phyloP scores from a whole-genome alignment of 352 stramenopile genomes.

The Globisporangium camurandrum region DNA sequence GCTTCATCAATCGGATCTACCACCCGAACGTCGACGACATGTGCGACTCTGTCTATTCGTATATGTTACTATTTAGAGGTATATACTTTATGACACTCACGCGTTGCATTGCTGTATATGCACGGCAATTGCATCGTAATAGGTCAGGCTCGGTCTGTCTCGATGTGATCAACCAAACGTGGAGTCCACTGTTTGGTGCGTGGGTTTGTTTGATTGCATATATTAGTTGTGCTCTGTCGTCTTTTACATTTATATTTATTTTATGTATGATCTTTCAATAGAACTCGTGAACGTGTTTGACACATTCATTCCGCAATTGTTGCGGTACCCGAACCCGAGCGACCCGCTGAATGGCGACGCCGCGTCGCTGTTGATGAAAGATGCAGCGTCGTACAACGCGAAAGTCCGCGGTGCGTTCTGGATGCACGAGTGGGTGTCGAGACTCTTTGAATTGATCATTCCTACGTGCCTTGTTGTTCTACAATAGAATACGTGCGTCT shows the following conservation, averaged over 20 bases:
- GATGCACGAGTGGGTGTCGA: not conserved
- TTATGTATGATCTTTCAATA: conserved; percentile 19
- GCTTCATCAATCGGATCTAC: conserved; percentile 91
- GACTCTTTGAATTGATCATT: not conserved
- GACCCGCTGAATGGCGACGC: conserved; percentile 89
- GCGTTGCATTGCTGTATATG: not conserved
- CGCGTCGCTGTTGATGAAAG: conserved; percentile 85
- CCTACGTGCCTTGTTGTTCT: too few species aligned
- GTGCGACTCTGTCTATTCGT: conserved; percentile 20
- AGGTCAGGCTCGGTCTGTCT: conserved; percentile 90
- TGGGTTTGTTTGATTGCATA: not conserved
- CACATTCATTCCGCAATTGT: conserved; percentile 90
- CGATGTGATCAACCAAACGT: conserved; percentile 94
- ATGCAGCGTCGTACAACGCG: conserved; percentile 78
- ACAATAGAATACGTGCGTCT: conserved; percentile 66
- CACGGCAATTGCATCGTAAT: conserved; percentile 4
- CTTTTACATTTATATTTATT: conserved; percentile 5
- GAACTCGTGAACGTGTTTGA: conserved; percentile 92
- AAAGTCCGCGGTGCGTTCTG: conserved; percentile 74
- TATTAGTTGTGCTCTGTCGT: not conserved
- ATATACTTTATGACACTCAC: too few species aligned
- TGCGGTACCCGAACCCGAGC: conserved; percentile 89
- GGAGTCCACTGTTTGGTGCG: conserved; percentile 91
- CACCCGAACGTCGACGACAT: conserved; percentile 93
- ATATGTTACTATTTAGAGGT: too few species aligned